phyloP scores from a whole-genome alignment of 495 filamentous ascomycete species.

The Podospora fimiseda region DNA sequence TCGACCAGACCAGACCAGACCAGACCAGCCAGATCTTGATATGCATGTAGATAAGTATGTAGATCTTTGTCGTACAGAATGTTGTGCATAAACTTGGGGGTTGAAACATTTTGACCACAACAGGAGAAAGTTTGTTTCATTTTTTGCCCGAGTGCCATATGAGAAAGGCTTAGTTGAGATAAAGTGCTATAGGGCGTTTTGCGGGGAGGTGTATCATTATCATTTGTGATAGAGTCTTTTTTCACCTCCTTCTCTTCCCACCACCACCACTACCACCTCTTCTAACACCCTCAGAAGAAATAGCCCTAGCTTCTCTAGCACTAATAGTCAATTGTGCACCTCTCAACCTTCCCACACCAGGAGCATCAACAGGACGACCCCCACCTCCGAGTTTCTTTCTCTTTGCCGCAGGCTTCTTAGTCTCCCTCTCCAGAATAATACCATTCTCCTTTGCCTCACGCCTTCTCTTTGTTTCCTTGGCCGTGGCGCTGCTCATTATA shows the following conservation, averaged over 20 bases:
- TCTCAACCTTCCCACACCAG: conserved; percentile 71
- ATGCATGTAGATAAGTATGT: neutral
- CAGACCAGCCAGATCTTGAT: no score
- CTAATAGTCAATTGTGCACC: conserved; percentile 75
- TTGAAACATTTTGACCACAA: neutral
- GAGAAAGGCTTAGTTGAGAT: neutral
- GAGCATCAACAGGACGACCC: conserved; percentile 62
- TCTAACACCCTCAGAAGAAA: conserved; percentile 39
- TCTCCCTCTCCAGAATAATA: conserved; percentile 72
- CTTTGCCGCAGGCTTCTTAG: conserved; percentile 20
- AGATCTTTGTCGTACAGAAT: no score
- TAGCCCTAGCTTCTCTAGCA: conserved; percentile 63
- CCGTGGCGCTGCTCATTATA: conserved; percentile 57
- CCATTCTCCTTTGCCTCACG: conserved; percentile 82
- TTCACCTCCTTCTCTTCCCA: conserved; percentile 25
- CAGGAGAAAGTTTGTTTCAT: neutral
- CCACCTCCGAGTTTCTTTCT: conserved; percentile 40
- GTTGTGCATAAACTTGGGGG: no score
- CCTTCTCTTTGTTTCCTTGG: conserved; percentile 63
- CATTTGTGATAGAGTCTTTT: conserved; percentile 11
- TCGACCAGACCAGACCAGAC: no score
- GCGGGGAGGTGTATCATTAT: no score
- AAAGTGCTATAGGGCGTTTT: neutral
- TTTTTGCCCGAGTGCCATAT: neutral
- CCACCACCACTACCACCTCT: conserved; percentile 15